phyloP scores from a whole-genome alignment of 495 filamentous ascomycete species.

The Trypethelium eluteriae region DNA sequence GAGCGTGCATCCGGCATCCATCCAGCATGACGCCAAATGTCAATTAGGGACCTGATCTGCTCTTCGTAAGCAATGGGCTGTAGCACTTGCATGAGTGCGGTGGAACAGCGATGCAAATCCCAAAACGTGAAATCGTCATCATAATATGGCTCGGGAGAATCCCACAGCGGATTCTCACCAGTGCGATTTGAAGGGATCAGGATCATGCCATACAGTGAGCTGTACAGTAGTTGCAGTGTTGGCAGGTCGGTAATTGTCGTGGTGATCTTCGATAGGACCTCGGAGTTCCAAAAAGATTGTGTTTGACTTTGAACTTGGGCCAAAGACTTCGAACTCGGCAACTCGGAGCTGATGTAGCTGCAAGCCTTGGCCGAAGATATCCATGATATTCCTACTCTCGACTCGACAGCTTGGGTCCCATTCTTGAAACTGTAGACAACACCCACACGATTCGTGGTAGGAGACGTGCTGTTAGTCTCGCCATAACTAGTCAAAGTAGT shows the following conservation, averaged over 20 bases:
- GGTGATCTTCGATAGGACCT: slow-evolving; percentile 56
- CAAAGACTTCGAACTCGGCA: slow-evolving; percentile 45
- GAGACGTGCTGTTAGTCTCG: slow-evolving; percentile 19
- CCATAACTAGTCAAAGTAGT: slow-evolving; percentile 30
- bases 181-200: slow-evolving; percentile 65
- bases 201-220: slow-evolving; percentile 61
- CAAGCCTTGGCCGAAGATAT: slow-evolving; percentile 60
- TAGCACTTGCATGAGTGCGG: slow-evolving; percentile 57
- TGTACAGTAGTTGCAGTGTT: slow-evolving; percentile 55
- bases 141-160: slow-evolving; percentile 57
- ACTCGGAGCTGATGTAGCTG: slow-evolving; percentile 49
- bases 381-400: slow-evolving; percentile 64
- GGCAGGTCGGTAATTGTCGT: slow-evolving; percentile 48
- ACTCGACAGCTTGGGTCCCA: slow-evolving; percentile 40
- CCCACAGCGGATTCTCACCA: slow-evolving; percentile 63
- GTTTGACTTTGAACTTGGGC: slow-evolving; percentile 43
- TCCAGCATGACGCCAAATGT: slow-evolving; percentile 62
- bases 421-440: slow-evolving; percentile 34
- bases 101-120: slow-evolving; percentile 58
- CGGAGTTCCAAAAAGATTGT: slow-evolving; percentile 48
- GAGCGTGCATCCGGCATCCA: slow-evolving; percentile 40
- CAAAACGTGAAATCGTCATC: slow-evolving; percentile 51
- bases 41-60: slow-evolving; percentile 60
- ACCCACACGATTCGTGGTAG: slow-evolving; percentile 25
- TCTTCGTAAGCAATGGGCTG: slow-evolving; percentile 57